Evolutionary conservation across 352 stramenopile genomes (phyloP).

Genomic region (Phytophthora agathidicida): DNA sequence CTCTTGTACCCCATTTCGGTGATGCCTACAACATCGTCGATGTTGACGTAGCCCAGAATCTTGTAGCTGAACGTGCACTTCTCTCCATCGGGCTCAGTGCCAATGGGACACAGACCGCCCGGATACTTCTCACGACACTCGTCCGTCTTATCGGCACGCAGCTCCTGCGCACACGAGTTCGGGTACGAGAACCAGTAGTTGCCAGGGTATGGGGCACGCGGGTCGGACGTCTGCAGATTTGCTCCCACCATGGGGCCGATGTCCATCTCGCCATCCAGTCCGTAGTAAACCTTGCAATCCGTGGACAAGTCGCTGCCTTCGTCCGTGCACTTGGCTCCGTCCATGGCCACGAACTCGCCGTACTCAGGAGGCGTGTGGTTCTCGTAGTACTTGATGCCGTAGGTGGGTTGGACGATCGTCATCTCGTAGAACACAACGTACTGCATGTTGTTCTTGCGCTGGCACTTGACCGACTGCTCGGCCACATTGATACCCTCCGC

Average conservation of each 20-base stretch:
- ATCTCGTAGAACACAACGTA: constrained; percentile 72
- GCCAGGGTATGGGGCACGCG: constrained; percentile 67
- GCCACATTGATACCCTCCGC: constrained; percentile 66
- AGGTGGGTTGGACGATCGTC: constrained; percentile 46
- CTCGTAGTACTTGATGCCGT: constrained; percentile 55
- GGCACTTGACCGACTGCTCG: constrained; percentile 46
- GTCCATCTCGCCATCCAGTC: constrained; percentile 43
- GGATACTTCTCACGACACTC: constrained; percentile 44
- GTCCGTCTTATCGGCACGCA: constrained; percentile 52
- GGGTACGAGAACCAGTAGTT: constrained; percentile 87
- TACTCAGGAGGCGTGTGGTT: constrained; percentile 47
- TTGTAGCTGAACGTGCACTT: constrained; percentile 73
- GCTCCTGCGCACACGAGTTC: constrained; percentile 57
- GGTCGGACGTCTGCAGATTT: constrained; percentile 52
- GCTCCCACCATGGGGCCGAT: constrained; percentile 55
- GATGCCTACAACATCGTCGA: constrained; percentile 75
- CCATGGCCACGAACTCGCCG: constrained; percentile 61
- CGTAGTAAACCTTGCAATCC: constrained; percentile 57
- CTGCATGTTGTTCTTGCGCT: constrained; percentile 68
- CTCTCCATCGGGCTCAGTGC: constrained; percentile 50
- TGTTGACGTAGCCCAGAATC: constrained; percentile 59
- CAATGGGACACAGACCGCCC: constrained; percentile 50
- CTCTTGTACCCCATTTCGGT: constrained; percentile 60
- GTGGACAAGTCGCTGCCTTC: constrained; percentile 40
- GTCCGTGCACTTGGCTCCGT: constrained; percentile 60